Evolutionary conservation across 2,329 filamentous ascomycete species (phyloP).

Genomic region (Rosellinia necatrix): DNA sequence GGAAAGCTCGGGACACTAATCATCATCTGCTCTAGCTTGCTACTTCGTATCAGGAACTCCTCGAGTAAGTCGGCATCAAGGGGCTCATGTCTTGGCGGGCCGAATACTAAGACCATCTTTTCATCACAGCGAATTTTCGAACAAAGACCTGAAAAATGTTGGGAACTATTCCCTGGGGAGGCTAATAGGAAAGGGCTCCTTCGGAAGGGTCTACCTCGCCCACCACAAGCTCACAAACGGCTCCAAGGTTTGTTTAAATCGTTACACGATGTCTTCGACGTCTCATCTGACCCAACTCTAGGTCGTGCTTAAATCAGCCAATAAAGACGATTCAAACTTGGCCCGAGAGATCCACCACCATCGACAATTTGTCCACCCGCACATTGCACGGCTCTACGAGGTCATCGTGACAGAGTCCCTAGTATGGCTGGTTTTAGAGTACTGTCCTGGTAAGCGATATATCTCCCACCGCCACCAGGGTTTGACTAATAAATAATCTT

Average conservation of each 20-base stretch:
- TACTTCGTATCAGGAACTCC: slow-evolving; percentile 92
- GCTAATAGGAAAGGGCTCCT: slow-evolving; percentile 95
- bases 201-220: slow-evolving; percentile 97
- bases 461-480: not conserved
- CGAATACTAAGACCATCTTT: slow-evolving; percentile 16
- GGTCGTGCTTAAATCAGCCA: slow-evolving; percentile 98
- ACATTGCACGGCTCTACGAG: slow-evolving; percentile 96
- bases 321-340: slow-evolving; percentile 93
- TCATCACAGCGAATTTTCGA: slow-evolving; percentile 80
- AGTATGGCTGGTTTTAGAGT: slow-evolving; percentile 97
- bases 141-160: slow-evolving; percentile 86
- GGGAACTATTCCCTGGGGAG: slow-evolving; percentile 93
- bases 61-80: slow-evolving; percentile 69
- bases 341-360: slow-evolving; percentile 98
- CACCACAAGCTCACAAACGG: slow-evolving; percentile 97
- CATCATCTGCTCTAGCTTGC: slow-evolving; percentile 69
- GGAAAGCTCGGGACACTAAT: slow-evolving; percentile 27
- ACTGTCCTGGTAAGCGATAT: slow-evolving; percentile 75
- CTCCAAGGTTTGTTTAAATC: slow-evolving; percentile 73
- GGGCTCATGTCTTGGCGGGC: slow-evolving; percentile 5
- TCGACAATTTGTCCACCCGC: slow-evolving; percentile 94
- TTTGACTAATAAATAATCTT: slow-evolving; percentile 35
- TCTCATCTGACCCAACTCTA: slow-evolving; percentile 45
- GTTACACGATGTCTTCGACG: slow-evolving; percentile 1
- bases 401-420: slow-evolving; percentile 94